These are phyloP conservation scores for Aphanomyces cochlioides DNA, from an alignment of 352 stramenopile genomes.

Conservation along the genomic window DNA sequence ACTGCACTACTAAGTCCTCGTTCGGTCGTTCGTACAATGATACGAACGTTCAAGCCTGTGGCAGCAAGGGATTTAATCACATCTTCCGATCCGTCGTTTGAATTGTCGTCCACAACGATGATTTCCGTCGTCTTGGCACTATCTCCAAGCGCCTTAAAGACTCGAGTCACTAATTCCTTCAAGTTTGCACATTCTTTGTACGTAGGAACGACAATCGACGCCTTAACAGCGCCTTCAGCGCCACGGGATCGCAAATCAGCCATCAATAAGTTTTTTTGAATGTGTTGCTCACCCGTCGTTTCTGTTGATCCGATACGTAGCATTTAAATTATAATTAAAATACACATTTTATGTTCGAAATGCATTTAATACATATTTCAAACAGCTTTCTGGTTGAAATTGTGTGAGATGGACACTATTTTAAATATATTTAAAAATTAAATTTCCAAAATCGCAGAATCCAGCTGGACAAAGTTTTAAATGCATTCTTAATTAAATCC, in stretches of 20 bases:
- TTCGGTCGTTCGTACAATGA: slow-evolving; percentile 28
- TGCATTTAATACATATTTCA: background rate
- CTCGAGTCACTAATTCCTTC: slow-evolving; percentile 26
- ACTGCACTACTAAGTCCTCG: slow-evolving; percentile 29
- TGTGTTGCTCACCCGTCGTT: slow-evolving; percentile 20
- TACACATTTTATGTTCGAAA: background rate
- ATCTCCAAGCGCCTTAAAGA: slow-evolving; percentile 20
- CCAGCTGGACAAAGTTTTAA: background rate
- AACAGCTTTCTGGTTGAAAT: background rate
- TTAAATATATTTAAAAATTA: background rate
- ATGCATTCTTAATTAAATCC: slow-evolving; percentile 3
- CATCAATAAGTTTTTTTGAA: background rate
- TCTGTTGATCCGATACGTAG: background rate
- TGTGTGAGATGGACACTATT: background rate
- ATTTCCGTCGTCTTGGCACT: background rate
- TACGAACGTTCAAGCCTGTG: slow-evolving; percentile 22
- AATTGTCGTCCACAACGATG: slow-evolving; percentile 31
- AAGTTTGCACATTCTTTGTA: slow-evolving; percentile 32
- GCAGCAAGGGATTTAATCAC: slow-evolving; percentile 27
- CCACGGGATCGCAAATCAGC: slow-evolving; percentile 6
- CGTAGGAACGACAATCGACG: slow-evolving; percentile 24
- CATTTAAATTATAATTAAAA: slow-evolving; percentile 1
- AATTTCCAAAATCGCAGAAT: no score
- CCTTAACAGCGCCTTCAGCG: background rate
- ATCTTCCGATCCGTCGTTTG: slow-evolving; percentile 24